Base-by-base conservation (phyloP, 169 alveolate species). In the Plasmodium malariae region DNA sequence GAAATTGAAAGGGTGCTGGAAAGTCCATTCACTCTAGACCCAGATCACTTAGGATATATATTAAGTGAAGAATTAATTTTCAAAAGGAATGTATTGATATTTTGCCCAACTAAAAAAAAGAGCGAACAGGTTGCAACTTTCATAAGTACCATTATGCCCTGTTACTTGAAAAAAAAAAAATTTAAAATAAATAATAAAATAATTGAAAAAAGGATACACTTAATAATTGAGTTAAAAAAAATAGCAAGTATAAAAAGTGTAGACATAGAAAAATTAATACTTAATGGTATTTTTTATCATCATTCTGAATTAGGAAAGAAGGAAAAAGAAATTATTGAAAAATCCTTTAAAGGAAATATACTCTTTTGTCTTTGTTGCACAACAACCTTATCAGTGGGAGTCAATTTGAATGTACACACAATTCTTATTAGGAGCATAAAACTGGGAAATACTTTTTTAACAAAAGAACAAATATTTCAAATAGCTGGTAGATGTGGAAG, bases 401-500 rank as follows among this genome's bases (percentile, higher is more conserved):
- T 80, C n/a, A 80, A 67, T 36, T 49, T 80, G 7, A 67, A 63
- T 57, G 83, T 80, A 19, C 91, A 80, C 48, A 80, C 91, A 28
- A 21, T 80, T 14, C 28, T 80, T 19, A 80, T 80, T 21, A 34
- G 91, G 24, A 67, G 70, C 59, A 19, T 80, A 65, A 55, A 26
- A 57, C 0, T 80, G 9, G 91, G 91, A 30, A 80, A 11, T 2
- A 5, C 55, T 3, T 67, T 49, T 45, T 26, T 80, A 48, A 80
- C 91, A 54, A 67, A 32, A 59, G 83, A 63, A n/a, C 72, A 67
- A 55, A 51, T 80, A 28, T 34, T 65, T 26, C 91, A 80, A 59
- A 80, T 80, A 21, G 69, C 91, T 14, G 91, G 91, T 4, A 51
- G 91, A 6, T 80, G 91, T 59, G 91, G 91, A 36, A 69, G 91